Evolutionary conservation across 257 asterid species (phyloP).

Genomic region (Capsicum pubescens): DNA sequence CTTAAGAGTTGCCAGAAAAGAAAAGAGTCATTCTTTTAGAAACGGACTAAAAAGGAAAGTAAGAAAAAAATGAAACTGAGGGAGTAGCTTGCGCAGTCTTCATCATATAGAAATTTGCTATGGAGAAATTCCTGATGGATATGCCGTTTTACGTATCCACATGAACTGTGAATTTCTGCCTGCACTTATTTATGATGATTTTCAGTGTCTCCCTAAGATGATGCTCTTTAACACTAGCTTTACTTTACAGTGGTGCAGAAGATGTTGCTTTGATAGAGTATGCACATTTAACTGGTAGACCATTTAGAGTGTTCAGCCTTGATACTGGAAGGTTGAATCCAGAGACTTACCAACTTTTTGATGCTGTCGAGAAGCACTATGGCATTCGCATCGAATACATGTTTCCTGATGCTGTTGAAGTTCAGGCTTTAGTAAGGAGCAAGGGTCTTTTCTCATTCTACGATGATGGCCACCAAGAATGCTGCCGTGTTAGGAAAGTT

Average conservation of each 20-base stretch:
- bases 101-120: neutral
- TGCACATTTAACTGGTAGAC: slow-evolving; percentile 79
- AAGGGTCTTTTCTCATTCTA: slow-evolving; percentile 94
- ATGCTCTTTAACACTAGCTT: neutral
- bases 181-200: too few relatives aligned
- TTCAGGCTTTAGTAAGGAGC: slow-evolving; percentile 73
- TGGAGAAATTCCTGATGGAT: neutral
- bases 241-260: slow-evolving; percentile 78
- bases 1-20: too few relatives aligned
- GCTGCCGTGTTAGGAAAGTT: slow-evolving; percentile 91
- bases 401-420: slow-evolving; percentile 87
- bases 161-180: too few relatives aligned
- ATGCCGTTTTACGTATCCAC: too few relatives aligned
- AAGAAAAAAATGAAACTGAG: too few relatives aligned
- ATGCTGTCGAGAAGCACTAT: slow-evolving; percentile 79
- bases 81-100: too few relatives aligned
- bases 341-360: slow-evolving; percentile 74
- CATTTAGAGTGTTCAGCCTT: slow-evolving; percentile 84
- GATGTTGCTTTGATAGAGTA: slow-evolving; percentile 88
- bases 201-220: neutral
- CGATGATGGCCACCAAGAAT: slow-evolving; percentile 91
- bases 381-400: slow-evolving; percentile 77
- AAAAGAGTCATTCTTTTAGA: too few relatives aligned
- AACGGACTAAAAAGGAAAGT: too few relatives aligned
- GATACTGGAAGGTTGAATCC: slow-evolving; percentile 91